A percentile compares a stretch with the other conserved stretches of the same genome.
Conservation (phyloP, 495 filamentous ascomycete species). For the Hypoxylon lienhwacheense region DNA sequence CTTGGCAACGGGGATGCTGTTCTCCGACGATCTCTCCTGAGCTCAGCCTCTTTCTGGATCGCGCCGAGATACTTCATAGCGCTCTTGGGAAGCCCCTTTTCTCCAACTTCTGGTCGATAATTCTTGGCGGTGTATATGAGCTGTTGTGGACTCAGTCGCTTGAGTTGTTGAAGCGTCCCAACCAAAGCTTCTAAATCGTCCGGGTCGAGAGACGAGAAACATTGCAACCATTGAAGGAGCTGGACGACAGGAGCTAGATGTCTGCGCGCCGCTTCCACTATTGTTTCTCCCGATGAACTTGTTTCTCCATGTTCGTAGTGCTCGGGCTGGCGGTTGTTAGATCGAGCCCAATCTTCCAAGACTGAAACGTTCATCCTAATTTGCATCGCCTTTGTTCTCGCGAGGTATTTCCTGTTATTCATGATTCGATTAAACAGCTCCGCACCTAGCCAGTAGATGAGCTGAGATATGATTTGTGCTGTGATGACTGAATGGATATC, state of each 20-base stretch:
- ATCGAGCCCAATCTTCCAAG: constrained; percentile 92
- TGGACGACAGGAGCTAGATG: constrained; percentile 93
- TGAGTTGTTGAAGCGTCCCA: constrained; percentile 83
- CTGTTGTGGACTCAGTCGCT: constrained; percentile 79
- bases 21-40: constrained; percentile 55
- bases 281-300: constrained; percentile 81
- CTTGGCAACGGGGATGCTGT: constrained; percentile 41
- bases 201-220: constrained; percentile 86
- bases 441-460: constrained; percentile 94
- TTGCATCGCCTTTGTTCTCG: constrained; percentile 98
- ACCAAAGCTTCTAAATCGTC: constrained; percentile 87
- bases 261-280: constrained; percentile 74
- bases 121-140: constrained; percentile 90
- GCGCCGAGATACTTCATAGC: constrained; percentile 83
- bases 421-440: constrained; percentile 98
- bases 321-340: constrained; percentile 91
- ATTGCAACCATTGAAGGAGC: constrained; percentile 95
- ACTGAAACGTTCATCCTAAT: constrained; percentile 98
- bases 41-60: constrained; percentile 71
- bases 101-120: constrained; percentile 92
- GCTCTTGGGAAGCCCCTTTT: constrained; percentile 83
- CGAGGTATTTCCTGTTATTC: constrained; percentile 91
- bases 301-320: constrained; percentile 94
- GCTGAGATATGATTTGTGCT: constrained; percentile 86
- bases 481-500: constrained; percentile 98